Conservation (phyloP, 345 rosid genomes). For the Heritiera littoralis region DNA sequence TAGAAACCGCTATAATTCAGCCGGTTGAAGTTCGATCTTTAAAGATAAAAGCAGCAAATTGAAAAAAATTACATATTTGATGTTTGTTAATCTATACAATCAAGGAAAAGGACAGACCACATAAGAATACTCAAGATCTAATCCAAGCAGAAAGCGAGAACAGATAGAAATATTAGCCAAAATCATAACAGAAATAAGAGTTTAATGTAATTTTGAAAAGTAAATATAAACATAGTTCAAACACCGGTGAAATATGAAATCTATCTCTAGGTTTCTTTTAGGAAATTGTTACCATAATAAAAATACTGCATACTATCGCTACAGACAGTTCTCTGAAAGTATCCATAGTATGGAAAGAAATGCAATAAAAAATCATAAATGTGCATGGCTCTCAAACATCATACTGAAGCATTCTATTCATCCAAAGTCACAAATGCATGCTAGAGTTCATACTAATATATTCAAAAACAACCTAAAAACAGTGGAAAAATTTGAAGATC, state of each 20-base stretch:
- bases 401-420: not conserved
- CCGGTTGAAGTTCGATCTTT: conserved; percentile 80
- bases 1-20: conserved; percentile 78
- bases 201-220: not conserved
- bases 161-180: not conserved
- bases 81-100: not conserved
- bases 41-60: not conserved
- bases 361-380: conserved; percentile 8
- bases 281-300: not conserved
- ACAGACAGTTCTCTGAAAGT: not conserved
- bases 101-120: not conserved
- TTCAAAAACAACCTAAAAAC: conserved; percentile 9
- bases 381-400: conserved; percentile 4
- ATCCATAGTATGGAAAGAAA: not conserved
- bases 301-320: not conserved
- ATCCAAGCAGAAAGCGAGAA: not conserved
- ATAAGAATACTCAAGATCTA: not conserved
- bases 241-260: not conserved
- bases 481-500: not conserved
- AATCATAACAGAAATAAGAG: conserved; percentile 10
- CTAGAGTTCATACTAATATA: not conserved
- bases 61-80: conserved; percentile 6
- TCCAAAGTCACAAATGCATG: conserved; percentile 4
- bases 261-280: not conserved
- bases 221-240: not conserved